Evolutionary conservation across 1,284 basidiomycete species (phyloP).

Genomic region (Boletus smithii): DNA sequence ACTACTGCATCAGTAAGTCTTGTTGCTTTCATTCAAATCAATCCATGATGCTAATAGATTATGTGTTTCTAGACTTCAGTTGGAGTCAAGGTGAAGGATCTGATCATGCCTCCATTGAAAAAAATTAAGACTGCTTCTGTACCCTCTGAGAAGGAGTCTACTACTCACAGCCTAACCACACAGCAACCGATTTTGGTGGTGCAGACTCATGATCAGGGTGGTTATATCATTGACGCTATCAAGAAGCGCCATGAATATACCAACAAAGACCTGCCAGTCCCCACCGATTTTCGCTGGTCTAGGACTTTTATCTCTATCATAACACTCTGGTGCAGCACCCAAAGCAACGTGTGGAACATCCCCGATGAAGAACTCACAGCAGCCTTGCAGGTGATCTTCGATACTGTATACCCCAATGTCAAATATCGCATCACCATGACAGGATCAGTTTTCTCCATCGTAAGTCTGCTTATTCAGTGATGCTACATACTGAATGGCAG

Average conservation of each 20-base stretch:
- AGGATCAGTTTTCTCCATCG: not conserved
- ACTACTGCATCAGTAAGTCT: too few relatives aligned
- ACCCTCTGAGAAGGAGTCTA: too few relatives aligned
- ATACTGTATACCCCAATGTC: not conserved
- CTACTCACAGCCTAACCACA: too few relatives aligned
- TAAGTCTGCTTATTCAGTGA: not conserved
- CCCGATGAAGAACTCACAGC: not conserved
- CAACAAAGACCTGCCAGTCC: slow-evolving; percentile 1
- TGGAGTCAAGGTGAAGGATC: too few relatives aligned
- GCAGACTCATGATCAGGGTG: too few relatives aligned
- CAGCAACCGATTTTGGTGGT: too few relatives aligned
- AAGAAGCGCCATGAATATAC: not conserved
- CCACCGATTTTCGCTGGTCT: not conserved
- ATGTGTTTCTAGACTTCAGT: too few relatives aligned
- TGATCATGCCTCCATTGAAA: too few relatives aligned
- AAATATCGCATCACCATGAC: slow-evolving; percentile 2
- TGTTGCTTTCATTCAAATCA: too few relatives aligned
- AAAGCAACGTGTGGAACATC: not conserved
- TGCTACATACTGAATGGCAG: not conserved
- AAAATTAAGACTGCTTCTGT: too few relatives aligned
- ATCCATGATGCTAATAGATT: too few relatives aligned
- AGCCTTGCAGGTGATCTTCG: not conserved
- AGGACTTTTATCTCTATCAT: not conserved
- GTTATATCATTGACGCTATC: not conserved
- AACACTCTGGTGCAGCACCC: slow-evolving; percentile 1